Evolutionary conservation across 2,329 filamentous ascomycete species (phyloP), one percentile per base, ranked within the genome.

Genomic region (Drechmeria coniospora): DNA sequence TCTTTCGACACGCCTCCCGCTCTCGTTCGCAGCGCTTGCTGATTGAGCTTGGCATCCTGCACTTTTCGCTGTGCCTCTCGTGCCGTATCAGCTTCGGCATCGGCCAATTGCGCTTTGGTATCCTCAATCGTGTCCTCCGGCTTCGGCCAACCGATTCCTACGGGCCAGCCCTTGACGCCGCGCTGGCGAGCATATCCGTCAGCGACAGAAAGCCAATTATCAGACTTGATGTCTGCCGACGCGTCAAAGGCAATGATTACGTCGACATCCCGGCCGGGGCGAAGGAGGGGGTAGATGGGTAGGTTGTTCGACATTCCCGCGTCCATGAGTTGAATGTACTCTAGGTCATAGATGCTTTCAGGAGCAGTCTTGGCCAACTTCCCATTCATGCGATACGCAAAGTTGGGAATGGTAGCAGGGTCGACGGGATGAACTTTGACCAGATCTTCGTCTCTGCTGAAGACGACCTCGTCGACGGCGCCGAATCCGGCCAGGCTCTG

Each of bases 231-330:
- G 41, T 98, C 90, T 13, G 86, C 86, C 2, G 82, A 92, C 4
- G 84, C 84, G 49, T 98, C 90, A 49, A 98, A 98, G 3, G 86
- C 82, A 25, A 98, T 70, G 25, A 95, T 61, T 23, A 98, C 67
- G 42, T 98, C 90, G 5, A 98, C 77, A 31, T 92, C 69, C 20
- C 90, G 70, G 3, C 86, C 87, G 0, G 83, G 83, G 8, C 90
- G 74, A 12, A 98, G 72, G 4, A 95, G 66, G 0, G 90, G 90
- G 48, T 98, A 98, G 23, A 95, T 86, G 2, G 90, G 90, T 7
- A 98, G 63, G 45, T 98, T 98, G 49, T 98, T 95, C 38, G 81
- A 92, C 90, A 98, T 98, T 27, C 90, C 90, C 2, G 90, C 86
- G 50, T 98, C 90, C 86, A 94, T 95, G 11, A 87, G 65, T 37